phyloP scores from a whole-genome alignment of 2,329 filamentous ascomycete species.

The Fusarium coicis region DNA sequence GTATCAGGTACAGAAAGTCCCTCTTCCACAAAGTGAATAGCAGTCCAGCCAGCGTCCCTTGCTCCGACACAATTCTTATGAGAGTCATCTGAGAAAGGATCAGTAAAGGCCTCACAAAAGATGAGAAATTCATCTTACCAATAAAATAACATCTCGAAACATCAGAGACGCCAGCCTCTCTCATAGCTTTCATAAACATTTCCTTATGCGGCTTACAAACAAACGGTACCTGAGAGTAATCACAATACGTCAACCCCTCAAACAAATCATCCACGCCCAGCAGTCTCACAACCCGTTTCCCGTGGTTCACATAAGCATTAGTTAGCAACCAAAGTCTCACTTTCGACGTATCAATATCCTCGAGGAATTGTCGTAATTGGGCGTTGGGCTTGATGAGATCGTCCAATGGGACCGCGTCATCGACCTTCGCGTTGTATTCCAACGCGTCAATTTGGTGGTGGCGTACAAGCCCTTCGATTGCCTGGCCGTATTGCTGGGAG shows the following conservation, averaged over 20 bases:
- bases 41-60: constrained; percentile 84
- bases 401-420: constrained; percentile 94
- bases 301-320: constrained; percentile 94
- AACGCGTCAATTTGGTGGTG: constrained; percentile 95
- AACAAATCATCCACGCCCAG: constrained; percentile 88
- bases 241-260: constrained; percentile 94
- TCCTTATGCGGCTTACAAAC: constrained; percentile 86
- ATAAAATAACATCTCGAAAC: constrained; percentile 86
- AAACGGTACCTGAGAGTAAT: constrained; percentile 79
- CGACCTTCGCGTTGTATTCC: constrained; percentile 93
- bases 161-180: constrained; percentile 76
- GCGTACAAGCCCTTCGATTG: constrained; percentile 91
- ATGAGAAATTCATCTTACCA: constrained; percentile 64
- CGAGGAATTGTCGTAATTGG: constrained; percentile 77
- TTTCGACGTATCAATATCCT: constrained; percentile 83
- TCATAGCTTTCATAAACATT: constrained; percentile 91
- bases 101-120: background rate
- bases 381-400: constrained; percentile 82
- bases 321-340: constrained; percentile 94
- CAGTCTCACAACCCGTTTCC: constrained; percentile 80
- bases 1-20: constrained; percentile 69
- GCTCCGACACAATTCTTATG: constrained; percentile 82
- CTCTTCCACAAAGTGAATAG: constrained; percentile 85
- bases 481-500: constrained; percentile 95
- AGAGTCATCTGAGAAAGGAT: constrained; percentile 76